phyloP scores from a whole-genome alignment of 2,329 filamentous ascomycete genomes.

The Pyrenochaeta sp. region DNA sequence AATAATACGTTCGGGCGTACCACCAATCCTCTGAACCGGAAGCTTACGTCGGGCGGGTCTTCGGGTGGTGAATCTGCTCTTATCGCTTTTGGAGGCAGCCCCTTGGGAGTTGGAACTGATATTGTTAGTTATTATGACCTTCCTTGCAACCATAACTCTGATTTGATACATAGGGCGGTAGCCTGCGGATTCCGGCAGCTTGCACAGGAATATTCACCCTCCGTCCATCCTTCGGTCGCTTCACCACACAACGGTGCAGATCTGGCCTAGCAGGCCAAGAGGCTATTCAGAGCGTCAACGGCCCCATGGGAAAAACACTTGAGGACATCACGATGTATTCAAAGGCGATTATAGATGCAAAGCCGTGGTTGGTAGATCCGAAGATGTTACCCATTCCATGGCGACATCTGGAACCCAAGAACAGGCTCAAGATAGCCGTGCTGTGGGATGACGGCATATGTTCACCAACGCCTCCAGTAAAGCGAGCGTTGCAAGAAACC shows the following conservation, averaged over 20 bases:
- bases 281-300: slow-evolving; percentile 70
- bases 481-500: slow-evolving; percentile 64
- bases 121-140: slow-evolving; percentile 54
- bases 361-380: slow-evolving; percentile 64
- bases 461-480: slow-evolving; percentile 62
- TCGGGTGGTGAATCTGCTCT: slow-evolving; percentile 74
- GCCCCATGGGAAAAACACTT: slow-evolving; percentile 67
- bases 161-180: slow-evolving; percentile 53
- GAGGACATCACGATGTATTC: slow-evolving; percentile 59
- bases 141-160: background rate
- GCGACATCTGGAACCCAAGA: slow-evolving; percentile 53
- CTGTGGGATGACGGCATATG: slow-evolving; percentile 62
- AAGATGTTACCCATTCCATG: slow-evolving; percentile 64
- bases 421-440: slow-evolving; percentile 67
- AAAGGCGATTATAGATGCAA: slow-evolving; percentile 51
- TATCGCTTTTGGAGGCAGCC: slow-evolving; percentile 66
- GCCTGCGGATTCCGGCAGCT: slow-evolving; percentile 64
- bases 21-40: slow-evolving; percentile 67
- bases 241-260: slow-evolving; percentile 63
- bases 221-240: slow-evolving; percentile 66
- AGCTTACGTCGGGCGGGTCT: slow-evolving; percentile 69
- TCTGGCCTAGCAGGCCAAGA: slow-evolving; percentile 72
- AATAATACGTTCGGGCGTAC: slow-evolving; percentile 73
- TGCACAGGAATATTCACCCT: slow-evolving; percentile 67
- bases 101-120: slow-evolving; percentile 70